Evolutionary conservation across 2,329 filamentous ascomycete species (phyloP).

Genomic region (Pseudogymnoascus sp.): DNA sequence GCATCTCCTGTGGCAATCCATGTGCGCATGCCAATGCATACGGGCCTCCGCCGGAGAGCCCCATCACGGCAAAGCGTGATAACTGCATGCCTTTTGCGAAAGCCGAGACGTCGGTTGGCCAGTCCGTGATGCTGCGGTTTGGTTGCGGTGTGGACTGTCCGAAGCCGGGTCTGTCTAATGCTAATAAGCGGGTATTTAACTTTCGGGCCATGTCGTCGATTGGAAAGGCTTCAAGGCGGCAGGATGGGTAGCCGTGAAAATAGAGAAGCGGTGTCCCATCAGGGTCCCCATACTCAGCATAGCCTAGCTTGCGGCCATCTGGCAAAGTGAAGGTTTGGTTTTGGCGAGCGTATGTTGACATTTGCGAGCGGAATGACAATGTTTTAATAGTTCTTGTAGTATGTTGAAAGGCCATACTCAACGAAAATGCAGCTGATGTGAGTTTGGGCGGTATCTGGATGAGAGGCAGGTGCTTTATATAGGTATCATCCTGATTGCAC

Average conservation of each 20-base stretch:
- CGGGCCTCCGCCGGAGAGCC: constrained; percentile 40
- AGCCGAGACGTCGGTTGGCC: constrained; percentile 35
- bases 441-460: not conserved
- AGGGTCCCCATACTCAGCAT: constrained; percentile 32
- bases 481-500: not conserved
- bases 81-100: constrained; percentile 36
- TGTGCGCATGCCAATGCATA: constrained; percentile 41
- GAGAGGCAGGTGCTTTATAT: not conserved
- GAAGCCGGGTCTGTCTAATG: constrained; percentile 37
- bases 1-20: constrained; percentile 25
- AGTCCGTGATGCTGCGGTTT: constrained; percentile 26
- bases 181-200: constrained; percentile 29
- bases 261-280: constrained; percentile 26
- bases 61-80: constrained; percentile 36
- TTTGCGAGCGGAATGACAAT: not conserved
- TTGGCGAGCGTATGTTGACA: constrained; percentile 9
- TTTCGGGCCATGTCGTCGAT: constrained; percentile 25
- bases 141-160: constrained; percentile 35
- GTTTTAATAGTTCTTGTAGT: not conserved
- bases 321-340: constrained; percentile 29
- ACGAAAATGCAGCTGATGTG: not conserved
- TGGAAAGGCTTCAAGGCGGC: constrained; percentile 32
- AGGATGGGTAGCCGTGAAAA: constrained; percentile 39
- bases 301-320: constrained; percentile 36
- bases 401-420: not conserved